Evolutionary conservation across 306 rosid species (phyloP), one percentile per base, ranked within the genome.

Genomic region (Trifolium fragiferum): DNA sequence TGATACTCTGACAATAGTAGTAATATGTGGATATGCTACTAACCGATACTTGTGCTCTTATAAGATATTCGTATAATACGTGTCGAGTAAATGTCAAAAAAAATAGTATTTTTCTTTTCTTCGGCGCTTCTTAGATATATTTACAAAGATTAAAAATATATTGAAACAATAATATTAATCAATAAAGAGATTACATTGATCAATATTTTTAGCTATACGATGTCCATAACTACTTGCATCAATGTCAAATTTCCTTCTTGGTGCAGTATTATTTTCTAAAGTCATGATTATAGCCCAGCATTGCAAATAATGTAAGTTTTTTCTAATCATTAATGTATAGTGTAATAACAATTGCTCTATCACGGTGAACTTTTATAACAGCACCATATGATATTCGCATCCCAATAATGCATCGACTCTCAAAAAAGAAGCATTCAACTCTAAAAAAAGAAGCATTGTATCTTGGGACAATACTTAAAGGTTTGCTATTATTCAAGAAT

Each of bases 401-500:
- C n/a, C 33, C n/a, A 32, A 50, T 15, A n/a, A 44, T 19, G 18
- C 44, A 33, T 38, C 41, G 27, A 19, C 25, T 10, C 6, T 7
- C 7, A 59, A 18, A 64, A 51, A 55, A 5, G 41, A 74, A 37
- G 70, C 66, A 54, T 25, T 25, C 27, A 25, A 27, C 32, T 27
- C 33, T 30, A 4, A 4, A 15, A 66, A 54, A 58, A 3, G 35
- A 75, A 27, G 67, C 61, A 41, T 44, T 1, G 18, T 10, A 38
- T 10, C 1, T 40, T 30, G 51, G 18, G 37, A 27, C 5, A 11
- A 10, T 14, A 76, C 43, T 49, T n/a, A 72, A 67, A 63, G 57
- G 51, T 81, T 66, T 33, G 37, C 65, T 11, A 27, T 23, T 10
- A 50, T 66, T 87, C 82, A 89, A 32, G 87, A 43, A 82, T 89